Evolutionary conservation across 768 basidiomycete genomes (phyloP), one percentile per base, ranked within the genome.

Genomic region (Panellus pusillus): DNA sequence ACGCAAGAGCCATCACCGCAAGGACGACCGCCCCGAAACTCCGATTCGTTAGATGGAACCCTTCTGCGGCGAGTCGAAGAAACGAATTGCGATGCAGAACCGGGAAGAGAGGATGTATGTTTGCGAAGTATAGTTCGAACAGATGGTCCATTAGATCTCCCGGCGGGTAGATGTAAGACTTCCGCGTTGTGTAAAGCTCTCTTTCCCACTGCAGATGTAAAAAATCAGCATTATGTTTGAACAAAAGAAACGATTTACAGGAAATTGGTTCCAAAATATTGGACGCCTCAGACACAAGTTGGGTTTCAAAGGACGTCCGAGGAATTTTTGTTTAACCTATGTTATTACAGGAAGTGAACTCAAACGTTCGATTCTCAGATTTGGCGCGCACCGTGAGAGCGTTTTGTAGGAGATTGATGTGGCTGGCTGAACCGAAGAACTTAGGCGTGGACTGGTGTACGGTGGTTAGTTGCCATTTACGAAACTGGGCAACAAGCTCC

Each of bases 1-100:
- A 62, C 9, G 75, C 83, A 57, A 78, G 68, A 3, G 84, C 83
- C 62, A 78, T 79, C 0, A 82, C 68, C 51, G 78, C 67, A 20
- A 83, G 63, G 17, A 82, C 70, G 19, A 50, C 24, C 9, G 65
- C 64, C 6, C 67, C 70, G 57, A 84, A 84, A 9, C 69, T 69
- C 24, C 65, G 60, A 56, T 80, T 74, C 12, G 59, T 65, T 5
- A 69, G 65, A 57, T 80, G 74, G 36, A 77, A 14, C 9, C 46
- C 52, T 15, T 40, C 45, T 11, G 45, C 31, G 3, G 47, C 45
- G 9, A 8, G 9, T 9, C 52, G 44, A 19, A 29, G 27, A 32
- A 54, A 54, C 7, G 44, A 38, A 6, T 45, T 45, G 9, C 46
- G 52, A 29, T 54, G 52, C 6, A 84, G 65, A 6, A 84, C 61